Evolutionary conservation across 306 rosid species (phyloP), one percentile per base, ranked within the genome.

Genomic region (Vigna trinervia): DNA sequence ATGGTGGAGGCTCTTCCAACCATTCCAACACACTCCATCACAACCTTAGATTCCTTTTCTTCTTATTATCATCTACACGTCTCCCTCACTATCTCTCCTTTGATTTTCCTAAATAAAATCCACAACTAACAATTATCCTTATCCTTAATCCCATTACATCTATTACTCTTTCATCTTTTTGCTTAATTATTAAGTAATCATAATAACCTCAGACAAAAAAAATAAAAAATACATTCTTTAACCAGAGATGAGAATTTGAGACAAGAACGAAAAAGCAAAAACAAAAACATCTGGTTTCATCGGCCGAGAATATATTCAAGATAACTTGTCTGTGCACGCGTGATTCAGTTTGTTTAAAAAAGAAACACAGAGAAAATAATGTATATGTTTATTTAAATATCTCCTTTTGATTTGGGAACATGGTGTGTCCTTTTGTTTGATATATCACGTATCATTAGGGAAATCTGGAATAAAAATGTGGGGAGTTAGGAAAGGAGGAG

Each of bases 371-470:
- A 22, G 22, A 22, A 64, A 45, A 66, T 13, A 69, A 34, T 78
- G 20, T 36, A 10, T 47, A 14, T 47, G 53, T 45, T 45, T 36
- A 23, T 17, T 38, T 50, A 38, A 38, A 61, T 71, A 48, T 79
- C 78, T 71, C 10, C 3, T 62, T 51, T 43, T 50, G n/a, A n/a
- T 52, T 6, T 56, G 8, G 75, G 61, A 52, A 54, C 61, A 43
- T 17, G 81, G 76, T 74, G 2, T 22, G 65, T 81, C 80, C 12
- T 58, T 68, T 58, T 56, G 75, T 54, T 26, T 62, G 72, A 15
- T 63, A 51, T 34, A 20, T 19, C 6, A 38, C 10, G 36, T 34
- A 20, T 12, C 7, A 56, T 48, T 6, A 67, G 23, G 30, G 8
- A 54, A 71, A 58, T 39, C 62, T 80, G 69, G 79, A 43, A 39